Base-by-base conservation (phyloP, 345 rosid species). In the Acer negundo region DNA sequence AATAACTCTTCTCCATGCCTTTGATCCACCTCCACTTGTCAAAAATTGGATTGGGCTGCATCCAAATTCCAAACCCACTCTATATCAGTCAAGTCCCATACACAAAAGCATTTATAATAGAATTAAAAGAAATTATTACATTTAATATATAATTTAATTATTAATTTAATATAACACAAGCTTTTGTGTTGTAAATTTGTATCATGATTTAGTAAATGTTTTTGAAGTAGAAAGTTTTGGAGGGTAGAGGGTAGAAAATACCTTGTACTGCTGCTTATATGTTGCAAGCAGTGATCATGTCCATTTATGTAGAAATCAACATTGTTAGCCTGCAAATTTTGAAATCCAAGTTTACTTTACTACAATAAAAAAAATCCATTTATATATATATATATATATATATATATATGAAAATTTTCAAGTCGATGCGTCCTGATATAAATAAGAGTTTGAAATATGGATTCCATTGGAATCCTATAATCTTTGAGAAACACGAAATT, bases 231-330 rank as follows among this genome's bases (percentile, higher is more conserved):
- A 4, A 51, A 16, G n/a, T 64, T 26, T n/a, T 1, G 17, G 2
- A 4, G 31, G 31, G 31, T 28, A 28, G 31, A 1, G 8, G 8
- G 44, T 40, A 3, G 7, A 7, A 67, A 31, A 1, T 78, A 89
- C 90, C 90, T 84, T 53, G 74, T 61, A 7, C 79, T 24, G 56
- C 86, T 84, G 38, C 78, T 75, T 4, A 88, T 82, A 80, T 89
- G 92, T 81, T 90, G 78, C 77, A 90, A 73, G 86, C 92, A 88
- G 46, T 90, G 91, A 76, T 90, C 93, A 35, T 90, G 93, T 28
- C 90, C 92, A 26, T 90, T 90, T 53, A 90, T 79, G 80, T 88
- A 90, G 69, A 87, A 68, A 66, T 88, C 86, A 19, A 86, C 92
- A 22, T 80, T 51, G 75, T 88, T 75, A 40, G 67, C 89, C 92